Evolutionary conservation across 306 rosid species (phyloP).

Genomic region (Casuarina glauca): DNA sequence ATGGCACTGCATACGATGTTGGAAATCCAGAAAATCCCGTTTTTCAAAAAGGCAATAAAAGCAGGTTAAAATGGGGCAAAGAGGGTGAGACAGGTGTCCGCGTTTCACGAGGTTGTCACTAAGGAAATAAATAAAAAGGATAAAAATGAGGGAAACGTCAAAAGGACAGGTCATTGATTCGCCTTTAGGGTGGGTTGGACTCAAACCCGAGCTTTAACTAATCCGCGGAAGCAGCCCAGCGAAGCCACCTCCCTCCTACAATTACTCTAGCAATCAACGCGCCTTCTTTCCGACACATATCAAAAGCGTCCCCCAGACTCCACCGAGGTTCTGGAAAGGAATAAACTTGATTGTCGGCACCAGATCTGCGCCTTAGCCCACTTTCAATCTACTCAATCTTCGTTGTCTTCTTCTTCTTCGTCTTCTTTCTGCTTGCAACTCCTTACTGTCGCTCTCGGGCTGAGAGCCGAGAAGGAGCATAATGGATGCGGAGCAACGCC

Average conservation of each 20-base stretch:
- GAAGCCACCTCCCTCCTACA: no score
- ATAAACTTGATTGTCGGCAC: background rate
- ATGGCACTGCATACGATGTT: no score
- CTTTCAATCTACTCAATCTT: background rate
- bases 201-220: background rate
- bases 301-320: background rate
- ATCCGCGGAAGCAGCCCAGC: no score
- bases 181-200: background rate
- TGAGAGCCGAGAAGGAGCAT: background rate
- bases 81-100: background rate
- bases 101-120: slow-evolving; percentile 5
- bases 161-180: background rate
- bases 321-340: background rate
- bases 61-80: no score
- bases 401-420: background rate
- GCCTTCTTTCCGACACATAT: background rate
- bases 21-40: no score
- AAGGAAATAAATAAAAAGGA: background rate
- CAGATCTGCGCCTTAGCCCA: background rate
- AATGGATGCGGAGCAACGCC: slow-evolving; percentile 73
- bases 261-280: background rate
- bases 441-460: background rate
- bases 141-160: background rate
- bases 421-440: background rate
- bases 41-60: no score